Base-by-base conservation (phyloP, 768 basidiomycete genomes). In the Leccinum subgranulosum region DNA sequence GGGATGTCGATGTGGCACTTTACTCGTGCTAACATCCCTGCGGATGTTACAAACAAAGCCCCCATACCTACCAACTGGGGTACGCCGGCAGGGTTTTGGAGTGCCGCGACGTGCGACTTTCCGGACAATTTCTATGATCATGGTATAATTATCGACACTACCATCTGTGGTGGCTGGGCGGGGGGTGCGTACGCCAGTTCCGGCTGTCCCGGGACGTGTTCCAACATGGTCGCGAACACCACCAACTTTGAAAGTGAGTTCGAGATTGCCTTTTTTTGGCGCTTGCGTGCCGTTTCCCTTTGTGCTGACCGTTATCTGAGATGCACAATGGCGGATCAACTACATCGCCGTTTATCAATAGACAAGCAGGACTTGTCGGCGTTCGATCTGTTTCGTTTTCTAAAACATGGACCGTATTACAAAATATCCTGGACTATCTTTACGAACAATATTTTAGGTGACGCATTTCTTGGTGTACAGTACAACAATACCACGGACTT, bases 1-100 rank as follows among this genome's bases (percentile, higher is more conserved):
- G 84, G 82, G 8, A 83, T 86, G 69, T 78, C 71, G 33, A 69
- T 83, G 29, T 86, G 83, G 83, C 75, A 75, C 58, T 86, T 86
- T 69, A 49, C 79, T 10, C 76, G 85, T 17, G 57, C 52, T n/a
- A 64, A 74, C 2, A 78, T 86, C 28, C 85, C 84, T 5, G 56
- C 58, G 6, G 82, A 85, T 62, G 81, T 86, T 64, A 70, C 66
- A 2, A 63, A 65, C 17, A 60, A 73, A 58, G 60, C 64, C 0
- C 84, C 82, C 1, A 66, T 76, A 41, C 84, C 84, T 5, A 57
- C 64, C 10, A 69, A 59, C 11, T 86, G 85, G 86, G 77, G 78
- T 7, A 62, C 63, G 6, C 85, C 85, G 15, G 75, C 70, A 28
- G 85, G 82, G 2, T 73, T 77, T 61, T 87, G 78, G 74, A 76